These are phyloP conservation scores for Leptomonas seymouri DNA, from an alignment of 208 protist species.

Conservation along the genomic window DNA sequence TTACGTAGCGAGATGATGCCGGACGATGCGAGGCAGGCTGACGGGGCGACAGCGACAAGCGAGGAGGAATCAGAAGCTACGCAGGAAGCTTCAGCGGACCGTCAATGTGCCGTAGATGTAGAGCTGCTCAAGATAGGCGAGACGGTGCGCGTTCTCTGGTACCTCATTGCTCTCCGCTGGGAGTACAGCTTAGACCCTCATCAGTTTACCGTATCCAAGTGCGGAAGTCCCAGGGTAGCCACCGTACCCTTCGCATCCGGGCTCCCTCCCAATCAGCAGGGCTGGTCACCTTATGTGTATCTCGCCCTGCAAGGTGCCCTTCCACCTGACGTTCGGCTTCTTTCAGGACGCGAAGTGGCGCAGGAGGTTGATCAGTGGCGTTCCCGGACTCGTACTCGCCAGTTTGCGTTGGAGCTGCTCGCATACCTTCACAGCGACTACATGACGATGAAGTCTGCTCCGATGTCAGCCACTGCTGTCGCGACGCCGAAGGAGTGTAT, in stretches of 20 bases:
- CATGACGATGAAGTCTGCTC: background rate
- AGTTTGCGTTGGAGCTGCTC: constrained; percentile 58
- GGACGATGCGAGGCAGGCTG: background rate
- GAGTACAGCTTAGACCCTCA: constrained; percentile 24
- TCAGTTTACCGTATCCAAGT: background rate
- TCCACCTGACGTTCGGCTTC: constrained; percentile 38
- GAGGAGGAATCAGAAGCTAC: background rate
- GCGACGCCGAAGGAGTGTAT: constrained; percentile 11
- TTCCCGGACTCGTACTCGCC: constrained; percentile 38
- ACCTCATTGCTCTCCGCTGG: constrained; percentile 45
- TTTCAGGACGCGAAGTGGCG: constrained; percentile 36
- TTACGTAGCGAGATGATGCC: constrained; percentile 1
- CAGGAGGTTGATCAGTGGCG: constrained; percentile 52
- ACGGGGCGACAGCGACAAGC: background rate
- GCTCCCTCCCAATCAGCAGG: constrained; percentile 23
- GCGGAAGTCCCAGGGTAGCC: background rate
- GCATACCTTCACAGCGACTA: constrained; percentile 58
- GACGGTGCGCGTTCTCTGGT: constrained; percentile 50
- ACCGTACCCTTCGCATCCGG: background rate
- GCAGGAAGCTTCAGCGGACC: background rate
- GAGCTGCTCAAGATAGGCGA: constrained; percentile 22
- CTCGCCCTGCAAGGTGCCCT: constrained; percentile 44
- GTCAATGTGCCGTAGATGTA: background rate
- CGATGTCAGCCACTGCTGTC: background rate
- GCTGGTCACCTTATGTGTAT: constrained; percentile 62